Base-by-base conservation (phyloP, 2,329 filamentous ascomycete species). In the Apiospora hydei region DNA sequence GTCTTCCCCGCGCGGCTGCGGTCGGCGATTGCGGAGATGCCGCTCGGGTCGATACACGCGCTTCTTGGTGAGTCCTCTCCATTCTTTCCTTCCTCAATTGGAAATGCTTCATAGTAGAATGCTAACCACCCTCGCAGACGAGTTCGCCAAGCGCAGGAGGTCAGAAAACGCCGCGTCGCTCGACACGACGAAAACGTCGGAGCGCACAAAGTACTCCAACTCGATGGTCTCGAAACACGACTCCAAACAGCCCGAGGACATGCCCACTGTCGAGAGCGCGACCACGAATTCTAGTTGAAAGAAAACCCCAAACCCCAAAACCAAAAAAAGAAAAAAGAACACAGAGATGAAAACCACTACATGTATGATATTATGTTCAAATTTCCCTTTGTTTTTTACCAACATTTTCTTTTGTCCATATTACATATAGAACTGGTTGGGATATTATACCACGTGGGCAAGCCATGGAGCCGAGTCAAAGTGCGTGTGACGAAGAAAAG, bases 1-100 rank as follows among this genome's bases (percentile, higher is more conserved):
- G 72, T 81, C n/a, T 82, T 80, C 68, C 80, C 80, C 4, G 34
- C 67, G 38, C 13, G 74, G 16, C 69, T 76, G 30, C 61, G 71
- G 7, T 49, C 70, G 21, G 69, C 72, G 47, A 73, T 78, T 26
- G 71, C 71, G 43, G 74, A 77, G 4, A 53, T 77, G 38, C 75
- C 76, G 21, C 72, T 78, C 18, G 76, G 69, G 24, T 69, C 72
- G 8, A 44, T 74, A 30, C 72, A 72, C 26, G 70, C 69, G 34
- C 70, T 74, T 16, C 43, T 73, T 24, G 70, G 66, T 57, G 64
- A 67, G n/a, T 72, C 57, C 26, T 46, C 11, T 21, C 11, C 21
- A 10, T 30, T 2, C 14, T 24, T 8, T 5, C 3, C 21, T 16
- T 67, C 21, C 1, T 18, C 53, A 30, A 16, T 61, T 16, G 41